Percentiles rank a stretch among this genome's conserved stretches.
These are phyloP conservation scores for Sphaerobolus stellatus DNA, from an alignment of 1,284 basidiomycete species.

Conservation along the genomic window DNA sequence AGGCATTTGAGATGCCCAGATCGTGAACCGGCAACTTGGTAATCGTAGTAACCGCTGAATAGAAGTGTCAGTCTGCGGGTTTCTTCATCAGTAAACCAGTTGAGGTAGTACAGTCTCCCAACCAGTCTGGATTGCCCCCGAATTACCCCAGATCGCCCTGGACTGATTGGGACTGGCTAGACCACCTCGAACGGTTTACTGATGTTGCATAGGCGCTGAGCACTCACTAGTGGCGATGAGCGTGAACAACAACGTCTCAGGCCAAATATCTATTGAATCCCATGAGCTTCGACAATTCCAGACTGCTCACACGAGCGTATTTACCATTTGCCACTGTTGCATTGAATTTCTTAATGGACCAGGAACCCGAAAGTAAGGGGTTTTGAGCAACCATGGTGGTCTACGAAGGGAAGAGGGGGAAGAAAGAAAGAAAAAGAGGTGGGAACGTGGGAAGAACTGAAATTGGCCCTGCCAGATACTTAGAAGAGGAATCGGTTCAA, in stretches of 20 bases:
- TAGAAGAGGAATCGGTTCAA: too few relatives aligned
- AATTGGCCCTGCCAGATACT: too few relatives aligned
- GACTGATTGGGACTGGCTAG: not conserved
- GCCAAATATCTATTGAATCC: conserved; percentile 51
- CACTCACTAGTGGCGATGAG: conserved; percentile 53
- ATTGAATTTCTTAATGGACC: conserved; percentile 53
- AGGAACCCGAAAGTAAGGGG: conserved; percentile 26
- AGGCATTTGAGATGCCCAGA: conserved; percentile 43
- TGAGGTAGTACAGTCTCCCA: too few relatives aligned
- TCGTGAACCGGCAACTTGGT: conserved; percentile 43
- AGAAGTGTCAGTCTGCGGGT: not conserved
- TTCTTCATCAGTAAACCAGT: too few relatives aligned
- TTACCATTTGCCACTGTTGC: conserved; percentile 54
- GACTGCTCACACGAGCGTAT: not conserved
- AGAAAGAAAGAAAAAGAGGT: too few relatives aligned
- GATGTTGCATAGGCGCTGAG: too few relatives aligned
- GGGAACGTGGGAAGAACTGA: too few relatives aligned
- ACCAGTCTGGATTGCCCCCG: too few relatives aligned
- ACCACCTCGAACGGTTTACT: too few relatives aligned
- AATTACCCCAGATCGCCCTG: too few relatives aligned
- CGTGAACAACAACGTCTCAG: conserved; percentile 56
- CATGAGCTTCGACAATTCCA: not conserved
- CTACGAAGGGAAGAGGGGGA: not conserved
- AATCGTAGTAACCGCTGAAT: conserved; percentile 53
- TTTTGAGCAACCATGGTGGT: not conserved